phyloP scores from a whole-genome alignment of 108 stramenopile species.

The Cyclostephanos tholiformis region DNA sequence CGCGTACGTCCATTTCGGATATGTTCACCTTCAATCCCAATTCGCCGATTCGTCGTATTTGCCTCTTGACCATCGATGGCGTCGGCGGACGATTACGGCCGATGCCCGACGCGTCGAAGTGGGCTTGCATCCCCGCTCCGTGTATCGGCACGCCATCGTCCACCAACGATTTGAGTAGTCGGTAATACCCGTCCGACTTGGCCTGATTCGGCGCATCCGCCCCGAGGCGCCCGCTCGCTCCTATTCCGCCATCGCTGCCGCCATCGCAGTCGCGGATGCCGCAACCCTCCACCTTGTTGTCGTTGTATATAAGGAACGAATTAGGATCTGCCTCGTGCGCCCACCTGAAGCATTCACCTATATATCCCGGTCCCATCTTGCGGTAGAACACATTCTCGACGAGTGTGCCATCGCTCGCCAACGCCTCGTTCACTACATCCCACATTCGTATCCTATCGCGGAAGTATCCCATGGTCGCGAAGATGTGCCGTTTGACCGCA shows the following conservation, averaged over 20 bases:
- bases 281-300: slow-evolving; percentile 94
- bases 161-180: slow-evolving; percentile 70
- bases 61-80: slow-evolving; percentile 86
- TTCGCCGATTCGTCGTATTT: slow-evolving; percentile 86
- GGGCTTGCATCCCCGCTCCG: slow-evolving; percentile 90
- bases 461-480: slow-evolving; percentile 88
- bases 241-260: not conserved
- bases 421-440: slow-evolving; percentile 94
- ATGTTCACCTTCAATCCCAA: slow-evolving; percentile 90
- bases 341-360: slow-evolving; percentile 91
- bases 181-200: slow-evolving; percentile 87
- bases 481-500: slow-evolving; percentile 75
- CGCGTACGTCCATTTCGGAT: slow-evolving; percentile 93
- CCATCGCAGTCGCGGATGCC: slow-evolving; percentile 39
- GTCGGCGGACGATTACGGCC: slow-evolving; percentile 81
- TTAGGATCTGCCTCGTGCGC: slow-evolving; percentile 93
- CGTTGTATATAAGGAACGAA: slow-evolving; percentile 89
- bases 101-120: slow-evolving; percentile 83
- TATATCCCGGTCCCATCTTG: slow-evolving; percentile 87
- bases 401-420: slow-evolving; percentile 83
- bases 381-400: slow-evolving; percentile 89
- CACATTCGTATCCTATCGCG: slow-evolving; percentile 77
- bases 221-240: not conserved
- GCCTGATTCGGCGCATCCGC: slow-evolving; percentile 50
- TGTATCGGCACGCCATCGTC: slow-evolving; percentile 81